phyloP scores from a whole-genome alignment of 202 grass and related monocot species.

The Cymbopogon flexuosus region DNA sequence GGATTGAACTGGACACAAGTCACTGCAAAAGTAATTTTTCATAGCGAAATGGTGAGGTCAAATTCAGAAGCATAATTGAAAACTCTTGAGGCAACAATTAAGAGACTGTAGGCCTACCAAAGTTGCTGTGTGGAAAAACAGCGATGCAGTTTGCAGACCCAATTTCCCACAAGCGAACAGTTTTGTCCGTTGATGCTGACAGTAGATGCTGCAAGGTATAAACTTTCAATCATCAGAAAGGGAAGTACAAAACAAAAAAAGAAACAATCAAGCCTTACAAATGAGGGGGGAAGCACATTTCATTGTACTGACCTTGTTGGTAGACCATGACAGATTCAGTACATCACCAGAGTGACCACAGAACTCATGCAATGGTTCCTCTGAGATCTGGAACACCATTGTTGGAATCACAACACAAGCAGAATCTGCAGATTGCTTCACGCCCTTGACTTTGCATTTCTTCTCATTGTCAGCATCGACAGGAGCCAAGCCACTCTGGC shows the following conservation, averaged over 20 bases:
- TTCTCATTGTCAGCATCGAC: conserved; percentile 38
- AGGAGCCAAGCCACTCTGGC: conserved; percentile 45
- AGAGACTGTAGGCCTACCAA: conserved; percentile 43
- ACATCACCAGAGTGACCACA: conserved; percentile 66
- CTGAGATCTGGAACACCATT: conserved; percentile 52
- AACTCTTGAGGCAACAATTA: not conserved
- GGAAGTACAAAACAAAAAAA: not conserved
- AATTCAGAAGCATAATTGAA: not conserved
- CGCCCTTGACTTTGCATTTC: conserved; percentile 35
- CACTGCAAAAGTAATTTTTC: conserved; percentile 41
- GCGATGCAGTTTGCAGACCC: conserved; percentile 40
- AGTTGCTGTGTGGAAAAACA: conserved; percentile 69
- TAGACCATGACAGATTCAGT: conserved; percentile 80
- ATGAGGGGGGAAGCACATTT: not conserved
- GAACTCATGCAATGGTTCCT: conserved; percentile 78
- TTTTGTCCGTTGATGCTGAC: conserved; percentile 63
- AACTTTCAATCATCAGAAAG: conserved; percentile 29
- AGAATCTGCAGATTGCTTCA: conserved; percentile 52
- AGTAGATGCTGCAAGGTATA: conserved; percentile 53
- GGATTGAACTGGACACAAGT: conserved; percentile 86
- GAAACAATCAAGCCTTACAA: not conserved
- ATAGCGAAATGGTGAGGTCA: conserved; percentile 29
- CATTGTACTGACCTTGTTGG: conserved; percentile 59
- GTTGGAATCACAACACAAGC: conserved; percentile 75
- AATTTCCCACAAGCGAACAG: conserved; percentile 74